phyloP scores from a whole-genome alignment of 163 green algal species.

The Scenedesmus sp. region DNA sequence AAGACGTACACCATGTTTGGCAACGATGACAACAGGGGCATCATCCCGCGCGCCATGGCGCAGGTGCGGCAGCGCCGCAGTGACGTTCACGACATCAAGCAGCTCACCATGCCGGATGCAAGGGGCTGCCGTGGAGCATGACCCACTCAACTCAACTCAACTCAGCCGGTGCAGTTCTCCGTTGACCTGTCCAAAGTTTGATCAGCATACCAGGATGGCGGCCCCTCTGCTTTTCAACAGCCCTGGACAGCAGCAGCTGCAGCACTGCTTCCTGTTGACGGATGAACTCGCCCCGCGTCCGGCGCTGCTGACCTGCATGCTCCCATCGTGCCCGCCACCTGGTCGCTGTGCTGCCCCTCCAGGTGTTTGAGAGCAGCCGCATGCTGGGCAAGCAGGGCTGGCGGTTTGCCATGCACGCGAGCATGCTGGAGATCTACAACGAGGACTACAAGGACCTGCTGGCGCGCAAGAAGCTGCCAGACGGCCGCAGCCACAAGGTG shows the following conservation, averaged over 20 bases:
- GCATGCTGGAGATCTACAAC: conserved; percentile 99
- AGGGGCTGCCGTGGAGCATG: too few relatives aligned
- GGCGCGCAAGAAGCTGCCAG: conserved; percentile 60
- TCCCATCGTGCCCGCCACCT: background rate
- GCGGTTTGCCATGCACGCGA: conserved; percentile 90
- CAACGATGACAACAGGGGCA: conserved; percentile 68
- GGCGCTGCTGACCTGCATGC: too few relatives aligned
- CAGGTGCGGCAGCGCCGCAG: conserved; percentile 46
- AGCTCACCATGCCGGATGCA: background rate
- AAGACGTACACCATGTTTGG: conserved; percentile 99
- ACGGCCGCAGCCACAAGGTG: conserved; percentile 80
- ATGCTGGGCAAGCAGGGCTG: conserved; percentile 90
- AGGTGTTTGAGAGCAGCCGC: conserved; percentile 82
- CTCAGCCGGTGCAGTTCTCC: too few relatives aligned
- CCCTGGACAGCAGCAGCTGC: too few relatives aligned
- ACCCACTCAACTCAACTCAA: too few relatives aligned
- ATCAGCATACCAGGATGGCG: too few relatives aligned
- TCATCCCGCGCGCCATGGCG: conserved; percentile 93
- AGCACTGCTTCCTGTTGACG: too few relatives aligned
- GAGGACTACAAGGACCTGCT: conserved; percentile 91
- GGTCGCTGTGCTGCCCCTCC: conserved; percentile 5
- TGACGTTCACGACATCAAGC: background rate
- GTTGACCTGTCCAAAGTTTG: too few relatives aligned
- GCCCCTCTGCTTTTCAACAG: too few relatives aligned
- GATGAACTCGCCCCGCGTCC: background rate